Percentiles rank a stretch among this genome's conserved stretches.
These are phyloP conservation scores for Zizania latifolia DNA, from an alignment of 176 grass and related monocot species.

Conservation along the genomic window DNA sequence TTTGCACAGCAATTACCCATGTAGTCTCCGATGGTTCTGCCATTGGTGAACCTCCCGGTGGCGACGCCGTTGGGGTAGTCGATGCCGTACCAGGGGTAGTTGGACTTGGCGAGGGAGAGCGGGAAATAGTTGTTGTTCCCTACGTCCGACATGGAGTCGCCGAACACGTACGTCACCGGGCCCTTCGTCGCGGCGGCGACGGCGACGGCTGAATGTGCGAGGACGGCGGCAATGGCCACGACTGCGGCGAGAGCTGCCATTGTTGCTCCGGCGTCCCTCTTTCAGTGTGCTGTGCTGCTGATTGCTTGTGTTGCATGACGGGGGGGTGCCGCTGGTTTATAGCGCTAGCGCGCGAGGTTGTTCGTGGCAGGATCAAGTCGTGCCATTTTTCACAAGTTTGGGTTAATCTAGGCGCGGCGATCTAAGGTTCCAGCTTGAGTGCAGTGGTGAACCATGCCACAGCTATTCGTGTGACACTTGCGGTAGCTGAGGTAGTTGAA, in stretches of 20 bases:
- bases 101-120: conserved; percentile 66
- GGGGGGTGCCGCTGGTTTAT: conserved; percentile 7
- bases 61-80: conserved; percentile 57
- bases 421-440: conserved; percentile 32
- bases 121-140: conserved; percentile 92
- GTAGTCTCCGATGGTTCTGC: conserved; percentile 85
- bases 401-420: conserved; percentile 5
- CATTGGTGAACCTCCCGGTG: conserved; percentile 89
- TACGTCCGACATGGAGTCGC: conserved; percentile 92
- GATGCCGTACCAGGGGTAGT: conserved; percentile 96
- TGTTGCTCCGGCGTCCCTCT: neutral
- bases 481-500: conserved; percentile 43
- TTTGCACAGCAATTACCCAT: conserved; percentile 59
- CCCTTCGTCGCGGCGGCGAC: neutral
- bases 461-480: neutral
- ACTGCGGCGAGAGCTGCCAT: conserved; percentile 46
- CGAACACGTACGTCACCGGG: conserved; percentile 69
- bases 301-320: neutral
- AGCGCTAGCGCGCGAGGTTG: neutral
- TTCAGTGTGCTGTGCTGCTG: neutral
- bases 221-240: conserved; percentile 23
- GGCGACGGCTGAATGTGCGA: neutral
- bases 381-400: conserved; percentile 38
- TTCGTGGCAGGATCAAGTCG: neutral
- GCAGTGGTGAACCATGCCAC: conserved; percentile 13